A percentile compares a stretch with the other conserved stretches of the same genome.
These are phyloP conservation scores for Psidium guajava DNA, from an alignment of 345 rosid species.

Conservation along the genomic window DNA sequence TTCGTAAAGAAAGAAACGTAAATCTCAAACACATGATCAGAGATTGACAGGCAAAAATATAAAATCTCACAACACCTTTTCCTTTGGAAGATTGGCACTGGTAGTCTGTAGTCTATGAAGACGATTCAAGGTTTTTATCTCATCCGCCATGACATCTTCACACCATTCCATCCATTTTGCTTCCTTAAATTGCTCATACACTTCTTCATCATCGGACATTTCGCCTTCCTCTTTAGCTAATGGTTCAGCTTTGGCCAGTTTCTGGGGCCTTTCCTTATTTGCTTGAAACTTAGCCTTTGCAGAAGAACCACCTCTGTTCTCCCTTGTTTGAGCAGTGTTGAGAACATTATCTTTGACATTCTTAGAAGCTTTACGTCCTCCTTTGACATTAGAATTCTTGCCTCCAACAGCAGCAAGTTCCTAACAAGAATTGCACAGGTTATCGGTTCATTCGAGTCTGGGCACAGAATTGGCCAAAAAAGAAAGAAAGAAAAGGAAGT, in stretches of 20 bases:
- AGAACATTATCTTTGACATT: slow-evolving; percentile 47
- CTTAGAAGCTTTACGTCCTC: slow-evolving; percentile 57
- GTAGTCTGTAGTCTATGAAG: slow-evolving; percentile 82
- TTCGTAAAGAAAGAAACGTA: not conserved
- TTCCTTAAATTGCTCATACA: slow-evolving; percentile 94
- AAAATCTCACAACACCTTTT: slow-evolving; percentile 33
- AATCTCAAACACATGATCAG: not conserved
- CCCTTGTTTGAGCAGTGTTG: slow-evolving; percentile 36
- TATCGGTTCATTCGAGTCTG: slow-evolving; percentile 1
- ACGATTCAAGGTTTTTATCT: slow-evolving; percentile 73
- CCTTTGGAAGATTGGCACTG: slow-evolving; percentile 97
- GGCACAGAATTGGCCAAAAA: not conserved
- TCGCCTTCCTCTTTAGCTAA: slow-evolving; percentile 97
- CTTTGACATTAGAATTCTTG: slow-evolving; percentile 53
- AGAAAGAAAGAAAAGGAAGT: not conserved
- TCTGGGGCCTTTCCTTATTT: slow-evolving; percentile 45
- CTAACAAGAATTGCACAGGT: slow-evolving; percentile 17
- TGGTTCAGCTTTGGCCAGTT: slow-evolving; percentile 53
- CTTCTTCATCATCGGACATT: slow-evolving; percentile 94
- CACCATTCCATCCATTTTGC: slow-evolving; percentile 99
- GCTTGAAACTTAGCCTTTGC: slow-evolving; percentile 20
- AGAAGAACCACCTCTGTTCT: slow-evolving; percentile 43
- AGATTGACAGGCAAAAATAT: not conserved
- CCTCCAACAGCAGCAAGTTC: slow-evolving; percentile 81
- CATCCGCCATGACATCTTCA: slow-evolving; percentile 79